Conservation (phyloP, 495 filamentous ascomycete species). For the Xylaria nigripes region DNA sequence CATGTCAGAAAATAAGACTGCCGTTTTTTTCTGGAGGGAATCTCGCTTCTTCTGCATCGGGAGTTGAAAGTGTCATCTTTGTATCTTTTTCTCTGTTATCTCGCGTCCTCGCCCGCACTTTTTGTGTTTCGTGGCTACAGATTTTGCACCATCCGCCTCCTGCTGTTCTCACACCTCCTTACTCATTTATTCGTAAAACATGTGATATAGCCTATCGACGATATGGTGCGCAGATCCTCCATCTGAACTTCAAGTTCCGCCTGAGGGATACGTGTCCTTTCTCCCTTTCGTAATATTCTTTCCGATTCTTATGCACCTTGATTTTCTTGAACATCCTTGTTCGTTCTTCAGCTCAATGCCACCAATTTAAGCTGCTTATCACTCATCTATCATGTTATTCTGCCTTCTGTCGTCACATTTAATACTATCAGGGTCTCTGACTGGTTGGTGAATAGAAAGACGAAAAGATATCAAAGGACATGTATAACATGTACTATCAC, state of each 20-base stretch:
- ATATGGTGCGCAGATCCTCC: neutral
- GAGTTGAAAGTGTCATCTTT: too few species aligned
- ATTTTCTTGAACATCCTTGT: neutral
- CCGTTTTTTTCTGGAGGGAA: too few species aligned
- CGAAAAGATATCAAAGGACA: neutral
- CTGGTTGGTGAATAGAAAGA: neutral
- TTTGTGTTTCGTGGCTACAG: too few species aligned
- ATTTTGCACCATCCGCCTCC: too few species aligned
- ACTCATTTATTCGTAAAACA: too few species aligned
- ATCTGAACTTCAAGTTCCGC: neutral
- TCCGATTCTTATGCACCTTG: neutral
- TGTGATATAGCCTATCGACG: neutral
- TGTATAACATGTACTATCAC: neutral
- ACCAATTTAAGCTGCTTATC: neutral
- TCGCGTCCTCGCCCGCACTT: too few species aligned
- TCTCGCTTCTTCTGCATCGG: too few species aligned
- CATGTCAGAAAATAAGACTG: too few species aligned
- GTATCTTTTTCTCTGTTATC: too few species aligned
- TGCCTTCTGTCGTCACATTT: neutral
- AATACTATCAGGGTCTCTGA: neutral
- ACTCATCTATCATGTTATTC: slow-evolving; percentile 1
- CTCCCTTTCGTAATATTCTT: neutral
- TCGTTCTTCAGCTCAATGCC: neutral
- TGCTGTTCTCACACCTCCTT: too few species aligned
- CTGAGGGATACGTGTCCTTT: neutral